These are phyloP conservation scores for Puccinellia tenuiflora DNA, from an alignment of 176 grass and related monocot genomes.

Conservation along the genomic window DNA sequence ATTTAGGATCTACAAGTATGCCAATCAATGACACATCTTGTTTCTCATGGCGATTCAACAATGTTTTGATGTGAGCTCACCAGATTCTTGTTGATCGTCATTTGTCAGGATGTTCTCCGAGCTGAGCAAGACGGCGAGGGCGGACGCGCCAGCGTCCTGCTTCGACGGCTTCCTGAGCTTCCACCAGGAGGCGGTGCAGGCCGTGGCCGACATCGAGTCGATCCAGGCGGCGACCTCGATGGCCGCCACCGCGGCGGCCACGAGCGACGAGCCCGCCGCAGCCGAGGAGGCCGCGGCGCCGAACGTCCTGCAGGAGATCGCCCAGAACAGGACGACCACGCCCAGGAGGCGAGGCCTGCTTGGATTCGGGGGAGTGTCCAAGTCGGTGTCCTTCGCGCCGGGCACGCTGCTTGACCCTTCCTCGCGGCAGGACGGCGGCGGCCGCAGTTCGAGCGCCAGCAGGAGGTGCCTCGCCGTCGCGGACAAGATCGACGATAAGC, in stretches of 20 bases:
- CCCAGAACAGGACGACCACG: constrained; percentile 42
- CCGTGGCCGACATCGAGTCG: constrained; percentile 55
- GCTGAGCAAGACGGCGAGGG: constrained; percentile 52
- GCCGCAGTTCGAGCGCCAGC: constrained; percentile 27
- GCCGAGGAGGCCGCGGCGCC: constrained; percentile 9
- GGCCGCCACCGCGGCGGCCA: background rate
- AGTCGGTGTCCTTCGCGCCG: constrained; percentile 41
- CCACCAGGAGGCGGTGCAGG: constrained; percentile 76
- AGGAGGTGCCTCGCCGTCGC: constrained; percentile 26
- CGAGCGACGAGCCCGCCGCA: background rate
- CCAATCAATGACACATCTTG: background rate
- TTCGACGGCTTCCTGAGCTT: constrained; percentile 82
- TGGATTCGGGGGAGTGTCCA: constrained; percentile 27
- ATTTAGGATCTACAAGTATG: constrained; percentile 66
- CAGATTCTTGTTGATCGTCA: background rate
- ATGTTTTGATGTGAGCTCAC: background rate
- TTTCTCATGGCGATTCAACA: background rate
- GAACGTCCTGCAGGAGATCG: constrained; percentile 68
- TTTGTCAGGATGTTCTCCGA: constrained; percentile 71
- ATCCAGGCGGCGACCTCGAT: constrained; percentile 78
- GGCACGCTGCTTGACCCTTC: constrained; percentile 21
- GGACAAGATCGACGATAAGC: constrained; percentile 4
- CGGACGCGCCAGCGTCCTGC: constrained; percentile 55
- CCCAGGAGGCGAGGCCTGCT: constrained; percentile 38
- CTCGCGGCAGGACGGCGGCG: background rate